phyloP scores from a whole-genome alignment of 1,139 yeast genomes.

The Scheffersomyces quercinus region DNA sequence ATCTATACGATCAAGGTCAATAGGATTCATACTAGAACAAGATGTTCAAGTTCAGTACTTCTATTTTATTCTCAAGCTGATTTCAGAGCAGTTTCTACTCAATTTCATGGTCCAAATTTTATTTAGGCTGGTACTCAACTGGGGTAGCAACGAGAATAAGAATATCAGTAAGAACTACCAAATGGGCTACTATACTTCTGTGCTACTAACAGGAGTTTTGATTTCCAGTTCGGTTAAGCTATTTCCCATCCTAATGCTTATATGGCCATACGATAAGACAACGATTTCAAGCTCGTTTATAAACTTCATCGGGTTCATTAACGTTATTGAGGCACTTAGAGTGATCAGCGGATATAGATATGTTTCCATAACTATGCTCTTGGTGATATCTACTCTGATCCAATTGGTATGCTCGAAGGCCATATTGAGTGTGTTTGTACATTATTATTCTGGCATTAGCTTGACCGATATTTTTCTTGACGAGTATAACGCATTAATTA shows the following conservation, averaged over 20 bases:
- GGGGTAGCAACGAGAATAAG: constrained; percentile 24
- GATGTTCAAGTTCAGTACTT: constrained; percentile 62
- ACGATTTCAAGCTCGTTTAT: constrained; percentile 64
- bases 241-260: constrained; percentile 90
- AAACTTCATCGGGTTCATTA: constrained; percentile 57
- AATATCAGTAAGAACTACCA: constrained; percentile 19
- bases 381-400: constrained; percentile 8
- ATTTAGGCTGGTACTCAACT: constrained; percentile 33
- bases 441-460: constrained; percentile 7
- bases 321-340: constrained; percentile 64
- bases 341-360: constrained; percentile 52
- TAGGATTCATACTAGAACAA: constrained; percentile 39
- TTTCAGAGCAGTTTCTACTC: constrained; percentile 56
- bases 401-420: constrained; percentile 8
- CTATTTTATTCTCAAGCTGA: constrained; percentile 63
- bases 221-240: constrained; percentile 78
- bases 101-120: constrained; percentile 52
- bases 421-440: constrained; percentile 8
- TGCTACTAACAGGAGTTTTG: constrained; percentile 66
- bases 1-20: constrained; percentile 23
- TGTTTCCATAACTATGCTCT: constrained; percentile 26
- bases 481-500: constrained; percentile 5
- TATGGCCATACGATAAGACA: constrained; percentile 89
- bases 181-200: constrained; percentile 28
- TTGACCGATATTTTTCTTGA: constrained; percentile 5